Evolutionary conservation across 2,329 filamentous ascomycete genomes (phyloP).

Genomic region (Verticillium longisporum): DNA sequence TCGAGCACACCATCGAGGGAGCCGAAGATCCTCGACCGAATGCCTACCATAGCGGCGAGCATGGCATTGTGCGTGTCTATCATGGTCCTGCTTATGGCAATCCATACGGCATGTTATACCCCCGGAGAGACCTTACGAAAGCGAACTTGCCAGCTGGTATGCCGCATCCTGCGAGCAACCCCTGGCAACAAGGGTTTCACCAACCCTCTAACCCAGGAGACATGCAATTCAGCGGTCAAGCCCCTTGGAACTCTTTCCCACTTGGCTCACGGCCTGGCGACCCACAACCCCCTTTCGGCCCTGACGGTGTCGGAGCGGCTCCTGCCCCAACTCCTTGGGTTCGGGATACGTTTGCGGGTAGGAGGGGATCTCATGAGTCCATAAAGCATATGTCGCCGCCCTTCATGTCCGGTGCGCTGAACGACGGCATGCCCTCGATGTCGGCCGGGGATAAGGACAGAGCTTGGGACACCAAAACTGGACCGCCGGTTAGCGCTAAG

Average conservation of each 20-base stretch:
- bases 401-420: background rate
- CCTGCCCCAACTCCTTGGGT: background rate
- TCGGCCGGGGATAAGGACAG: constrained; percentile 1
- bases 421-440: background rate
- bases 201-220: constrained; percentile 11
- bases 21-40: constrained; percentile 50
- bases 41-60: constrained; percentile 48
- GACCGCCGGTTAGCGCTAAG: background rate
- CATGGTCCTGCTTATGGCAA: constrained; percentile 51
- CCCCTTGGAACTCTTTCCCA: constrained; percentile 6
- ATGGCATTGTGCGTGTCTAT: constrained; percentile 48
- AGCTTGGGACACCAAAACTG: constrained; percentile 4
- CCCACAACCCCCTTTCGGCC: background rate
- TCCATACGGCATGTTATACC: constrained; percentile 39
- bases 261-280: constrained; percentile 5
- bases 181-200: constrained; percentile 33
- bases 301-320: background rate
- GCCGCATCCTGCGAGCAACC: constrained; percentile 35
- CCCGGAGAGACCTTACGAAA: constrained; percentile 23
- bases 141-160: constrained; percentile 31
- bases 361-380: background rate
- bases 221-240: constrained; percentile 3
- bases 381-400: background rate
- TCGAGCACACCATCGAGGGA: constrained; percentile 48
- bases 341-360: background rate